Conservation (phyloP, 169 alveolate genomes). For the Plasmodium gaboni region DNA sequence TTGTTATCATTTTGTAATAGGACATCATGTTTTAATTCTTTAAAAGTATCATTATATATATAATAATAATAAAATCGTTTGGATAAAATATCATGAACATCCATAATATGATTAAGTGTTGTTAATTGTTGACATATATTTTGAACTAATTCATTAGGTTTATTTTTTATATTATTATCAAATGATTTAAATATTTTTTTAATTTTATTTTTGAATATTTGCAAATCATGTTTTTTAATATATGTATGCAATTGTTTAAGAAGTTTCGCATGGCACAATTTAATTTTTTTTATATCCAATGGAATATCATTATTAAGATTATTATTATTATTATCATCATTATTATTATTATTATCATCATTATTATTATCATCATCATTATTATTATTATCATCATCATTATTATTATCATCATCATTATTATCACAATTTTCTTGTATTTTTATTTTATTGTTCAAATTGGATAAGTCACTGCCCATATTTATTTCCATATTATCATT, state of each 20-base stretch:
- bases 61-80: constrained; percentile 29
- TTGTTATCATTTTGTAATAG: background rate
- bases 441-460: too few species aligned
- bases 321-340: background rate
- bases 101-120: background rate
- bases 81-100: constrained; percentile 8
- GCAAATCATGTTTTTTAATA: background rate
- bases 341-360: background rate
- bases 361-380: background rate
- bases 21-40: background rate
- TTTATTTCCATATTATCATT: too few species aligned
- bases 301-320: background rate
- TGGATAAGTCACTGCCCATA: too few species aligned
- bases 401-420: background rate
- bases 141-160: background rate
- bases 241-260: background rate
- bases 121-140: constrained; percentile 3
- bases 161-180: background rate
- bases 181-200: constrained; percentile 4
- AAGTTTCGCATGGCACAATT: background rate
- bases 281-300: background rate
- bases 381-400: background rate
- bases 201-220: constrained; percentile 9
- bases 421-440: background rate
- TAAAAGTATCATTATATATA: background rate